Conservation (phyloP, 164 flowering plant species). For the Nymphaea thermarum region DNA sequence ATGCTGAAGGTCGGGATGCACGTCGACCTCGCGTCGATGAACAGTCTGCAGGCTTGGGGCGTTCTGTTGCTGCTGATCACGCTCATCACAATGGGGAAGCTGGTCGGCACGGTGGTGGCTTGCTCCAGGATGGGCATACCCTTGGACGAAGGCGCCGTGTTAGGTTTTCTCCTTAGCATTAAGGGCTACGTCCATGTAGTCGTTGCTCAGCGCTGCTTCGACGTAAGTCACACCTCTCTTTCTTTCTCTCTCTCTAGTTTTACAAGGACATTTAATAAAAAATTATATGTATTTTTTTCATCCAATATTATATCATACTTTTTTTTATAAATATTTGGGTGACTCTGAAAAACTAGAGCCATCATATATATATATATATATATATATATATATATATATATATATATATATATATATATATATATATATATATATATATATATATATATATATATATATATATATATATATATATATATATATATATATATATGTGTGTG, state of each 20-base stretch:
- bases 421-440: no score
- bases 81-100: slow-evolving; percentile 17
- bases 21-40: slow-evolving; percentile 21
- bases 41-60: slow-evolving; percentile 12
- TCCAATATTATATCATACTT: no score
- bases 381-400: no score
- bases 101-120: slow-evolving; percentile 17
- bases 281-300: no score
- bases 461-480: no score
- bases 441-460: no score
- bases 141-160: slow-evolving; percentile 28
- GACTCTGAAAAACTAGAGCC: neutral
- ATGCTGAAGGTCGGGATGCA: slow-evolving; percentile 30
- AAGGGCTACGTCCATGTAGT: slow-evolving; percentile 58
- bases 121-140: slow-evolving; percentile 28
- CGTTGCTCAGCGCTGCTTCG: slow-evolving; percentile 38
- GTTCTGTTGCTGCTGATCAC: slow-evolving; percentile 21
- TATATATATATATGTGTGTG: no score
- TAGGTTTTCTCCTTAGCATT: slow-evolving; percentile 39
- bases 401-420: no score
- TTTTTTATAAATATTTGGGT: no score
- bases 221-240: slow-evolving; percentile 20
- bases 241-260: slow-evolving; percentile 1
- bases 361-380: no score
- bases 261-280: slow-evolving; percentile 9